phyloP scores from a whole-genome alignment of 2,329 filamentous ascomycete genomes.

The Tolypocladium endophyticum region DNA sequence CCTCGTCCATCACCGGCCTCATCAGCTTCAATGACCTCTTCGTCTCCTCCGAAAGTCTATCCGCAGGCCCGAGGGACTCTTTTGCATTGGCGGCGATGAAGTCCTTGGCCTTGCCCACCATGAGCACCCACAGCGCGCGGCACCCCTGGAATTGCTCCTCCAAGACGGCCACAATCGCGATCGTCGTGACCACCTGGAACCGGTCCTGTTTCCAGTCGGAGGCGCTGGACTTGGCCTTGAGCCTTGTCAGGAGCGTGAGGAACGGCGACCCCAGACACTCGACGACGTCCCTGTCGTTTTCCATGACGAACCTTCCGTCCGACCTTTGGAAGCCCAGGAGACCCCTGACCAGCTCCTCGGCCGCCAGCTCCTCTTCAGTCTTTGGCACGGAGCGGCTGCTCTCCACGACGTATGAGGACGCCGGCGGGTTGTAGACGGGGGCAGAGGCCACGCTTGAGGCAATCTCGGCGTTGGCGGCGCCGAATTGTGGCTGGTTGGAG shows the following conservation, averaged over 20 bases:
- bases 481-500: neutral
- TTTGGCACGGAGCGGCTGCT: neutral
- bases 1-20: neutral
- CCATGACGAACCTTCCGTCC: neutral
- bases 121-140: constrained; percentile 2
- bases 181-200: neutral
- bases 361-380: neutral
- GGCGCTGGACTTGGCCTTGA: neutral
- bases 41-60: neutral
- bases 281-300: neutral
- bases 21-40: neutral
- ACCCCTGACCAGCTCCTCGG: neutral
- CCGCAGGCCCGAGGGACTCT: neutral
- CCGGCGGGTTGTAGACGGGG: neutral
- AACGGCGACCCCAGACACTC: neutral
- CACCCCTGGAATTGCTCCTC: constrained; percentile 1
- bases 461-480: no score
- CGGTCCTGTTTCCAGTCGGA: neutral
- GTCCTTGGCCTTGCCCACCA: neutral
- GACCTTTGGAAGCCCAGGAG: neutral
- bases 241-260: neutral
- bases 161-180: neutral
- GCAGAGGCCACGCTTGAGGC: neutral
- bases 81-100: neutral
- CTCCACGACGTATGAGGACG: neutral